Evolutionary conservation across 73 alveolate genomes (phyloP).

Genomic region (Paramecium primaurelia): DNA sequence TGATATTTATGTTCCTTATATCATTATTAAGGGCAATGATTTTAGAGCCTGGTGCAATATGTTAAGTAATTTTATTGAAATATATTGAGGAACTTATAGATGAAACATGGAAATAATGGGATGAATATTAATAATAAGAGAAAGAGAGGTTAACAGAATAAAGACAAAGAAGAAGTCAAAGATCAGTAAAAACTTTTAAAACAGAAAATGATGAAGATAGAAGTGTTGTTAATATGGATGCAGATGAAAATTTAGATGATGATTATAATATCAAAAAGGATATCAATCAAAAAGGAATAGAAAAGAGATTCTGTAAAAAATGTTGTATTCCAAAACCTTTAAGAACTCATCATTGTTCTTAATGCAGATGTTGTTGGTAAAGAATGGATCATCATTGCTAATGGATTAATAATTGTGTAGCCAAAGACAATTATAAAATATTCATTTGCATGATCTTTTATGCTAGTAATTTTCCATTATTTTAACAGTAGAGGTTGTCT

Average conservation of each 20-base stretch:
- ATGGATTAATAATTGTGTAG: constrained; percentile 45
- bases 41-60: background rate
- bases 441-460: constrained; percentile 19
- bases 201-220: background rate
- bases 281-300: background rate
- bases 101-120: constrained; percentile 12
- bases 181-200: background rate
- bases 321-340: constrained; percentile 25
- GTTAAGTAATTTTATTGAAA: background rate
- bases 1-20: background rate
- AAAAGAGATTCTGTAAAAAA: constrained; percentile 4
- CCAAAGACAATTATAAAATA: background rate
- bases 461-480: background rate
- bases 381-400: constrained; percentile 46
- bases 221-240: constrained; percentile 24
- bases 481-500: background rate
- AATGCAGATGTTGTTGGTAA: constrained; percentile 30
- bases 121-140: background rate
- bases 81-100: background rate
- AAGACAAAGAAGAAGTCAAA: background rate
- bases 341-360: constrained; percentile 40
- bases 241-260: background rate
- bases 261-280: background rate
- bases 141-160: background rate
- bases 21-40: background rate